A percentile compares a stretch with the other conserved stretches of the same genome.
These are phyloP conservation scores for Diaporthe nobilis DNA, from an alignment of 2,329 filamentous ascomycete species.

Conservation along the genomic window DNA sequence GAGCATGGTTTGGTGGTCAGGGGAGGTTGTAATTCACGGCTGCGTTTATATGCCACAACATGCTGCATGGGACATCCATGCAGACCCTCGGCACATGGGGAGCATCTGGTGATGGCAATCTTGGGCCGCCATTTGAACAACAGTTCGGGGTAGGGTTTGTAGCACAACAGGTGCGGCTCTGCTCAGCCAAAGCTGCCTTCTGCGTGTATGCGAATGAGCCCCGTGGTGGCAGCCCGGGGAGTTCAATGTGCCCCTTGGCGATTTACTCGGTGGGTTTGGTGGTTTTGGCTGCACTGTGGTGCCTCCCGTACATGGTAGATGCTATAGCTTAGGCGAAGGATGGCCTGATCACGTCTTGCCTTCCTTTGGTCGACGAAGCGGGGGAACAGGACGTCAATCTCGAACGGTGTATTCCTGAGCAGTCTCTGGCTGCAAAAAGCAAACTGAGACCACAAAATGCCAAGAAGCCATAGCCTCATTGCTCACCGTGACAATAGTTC, in stretches of 20 bases:
- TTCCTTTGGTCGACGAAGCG: neutral
- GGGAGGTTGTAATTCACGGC: neutral
- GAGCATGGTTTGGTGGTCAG: neutral
- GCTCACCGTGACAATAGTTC: constrained; percentile 17
- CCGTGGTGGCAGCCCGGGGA: neutral
- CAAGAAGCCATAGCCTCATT: neutral
- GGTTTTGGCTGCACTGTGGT: neutral
- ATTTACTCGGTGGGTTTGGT: neutral
- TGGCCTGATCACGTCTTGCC: neutral
- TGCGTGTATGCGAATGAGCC: neutral
- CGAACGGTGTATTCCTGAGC: neutral
- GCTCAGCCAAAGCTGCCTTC: neutral
- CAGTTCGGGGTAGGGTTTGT: constrained; percentile 3
- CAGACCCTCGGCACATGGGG: constrained; percentile 18
- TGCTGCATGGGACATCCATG: neutral
- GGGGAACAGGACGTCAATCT: neutral
- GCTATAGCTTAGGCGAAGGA: neutral
- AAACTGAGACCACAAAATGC: constrained; percentile 21
- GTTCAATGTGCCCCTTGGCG: neutral
- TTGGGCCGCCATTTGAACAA: neutral
- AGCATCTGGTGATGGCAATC: neutral
- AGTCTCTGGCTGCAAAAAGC: constrained; percentile 15
- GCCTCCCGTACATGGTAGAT: neutral
- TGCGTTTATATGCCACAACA: neutral
- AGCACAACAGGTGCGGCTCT: constrained; percentile 35